Evolutionary conservation across 768 basidiomycete genomes (phyloP).

Genomic region (Auriscalpium orientale): DNA sequence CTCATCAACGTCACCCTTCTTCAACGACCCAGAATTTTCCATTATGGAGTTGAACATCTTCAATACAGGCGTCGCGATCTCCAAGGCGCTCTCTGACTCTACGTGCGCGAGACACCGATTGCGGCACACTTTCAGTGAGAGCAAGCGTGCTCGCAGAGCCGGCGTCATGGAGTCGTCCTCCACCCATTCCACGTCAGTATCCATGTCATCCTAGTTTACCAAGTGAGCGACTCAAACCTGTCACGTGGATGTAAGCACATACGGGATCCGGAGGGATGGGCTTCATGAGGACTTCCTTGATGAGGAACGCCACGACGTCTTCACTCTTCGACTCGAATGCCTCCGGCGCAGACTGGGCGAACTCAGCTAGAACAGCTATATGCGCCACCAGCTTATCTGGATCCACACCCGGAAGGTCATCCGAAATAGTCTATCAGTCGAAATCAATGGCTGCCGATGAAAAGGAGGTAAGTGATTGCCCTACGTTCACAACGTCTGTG

Average conservation of each 20-base stretch:
- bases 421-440: conserved; percentile 46
- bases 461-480: conserved; percentile 10
- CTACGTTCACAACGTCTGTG: conserved; percentile 56
- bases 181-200: conserved; percentile 67
- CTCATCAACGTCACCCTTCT: conserved; percentile 45
- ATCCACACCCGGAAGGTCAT: conserved; percentile 36
- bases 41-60: conserved; percentile 71
- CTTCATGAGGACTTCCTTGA: conserved; percentile 64
- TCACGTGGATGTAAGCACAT: conserved; percentile 17
- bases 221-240: not conserved
- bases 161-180: conserved; percentile 55
- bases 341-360: conserved; percentile 59
- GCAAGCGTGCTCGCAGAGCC: conserved; percentile 60
- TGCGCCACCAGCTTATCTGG: conserved; percentile 55
- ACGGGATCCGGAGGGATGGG: conserved; percentile 41
- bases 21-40: conserved; percentile 58
- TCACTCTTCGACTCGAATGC: conserved; percentile 78
- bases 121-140: conserved; percentile 73
- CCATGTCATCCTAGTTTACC: conserved; percentile 44
- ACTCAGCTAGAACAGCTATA: conserved; percentile 64
- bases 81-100: conserved; percentile 45
- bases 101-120: conserved; percentile 73
- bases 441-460: not conserved
- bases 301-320: conserved; percentile 59
- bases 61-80: conserved; percentile 67